Evolutionary conservation across 2,329 filamentous ascomycete genomes (phyloP).

Genomic region (Torrubiellomyces zombiae): DNA sequence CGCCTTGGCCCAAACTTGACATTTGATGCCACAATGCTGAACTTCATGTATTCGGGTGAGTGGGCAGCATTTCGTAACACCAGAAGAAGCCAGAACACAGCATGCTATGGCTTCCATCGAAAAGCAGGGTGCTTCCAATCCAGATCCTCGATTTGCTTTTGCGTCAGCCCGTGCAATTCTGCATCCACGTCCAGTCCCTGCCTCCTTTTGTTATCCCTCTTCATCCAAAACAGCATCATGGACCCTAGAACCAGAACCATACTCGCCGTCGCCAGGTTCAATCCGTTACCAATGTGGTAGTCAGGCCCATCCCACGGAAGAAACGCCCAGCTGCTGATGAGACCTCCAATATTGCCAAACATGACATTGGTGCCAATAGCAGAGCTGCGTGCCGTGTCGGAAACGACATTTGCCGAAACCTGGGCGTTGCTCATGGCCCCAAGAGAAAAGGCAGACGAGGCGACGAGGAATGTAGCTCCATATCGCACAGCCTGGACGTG

Average conservation of each 20-base stretch:
- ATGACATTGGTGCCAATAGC: slow-evolving; percentile 52
- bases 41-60: too few species aligned
- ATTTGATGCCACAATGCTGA: too few species aligned
- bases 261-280: slow-evolving; percentile 44
- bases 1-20: too few species aligned
- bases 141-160: slow-evolving; percentile 38
- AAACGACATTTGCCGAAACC: slow-evolving; percentile 52
- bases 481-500: slow-evolving; percentile 38
- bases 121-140: slow-evolving; percentile 53
- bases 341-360: slow-evolving; percentile 55
- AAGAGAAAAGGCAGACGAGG: slow-evolving; percentile 44
- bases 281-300: slow-evolving; percentile 53
- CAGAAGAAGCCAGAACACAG: too few species aligned
- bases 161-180: slow-evolving; percentile 35
- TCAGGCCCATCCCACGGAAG: slow-evolving; percentile 45
- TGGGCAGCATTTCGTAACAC: too few species aligned
- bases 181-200: slow-evolving; percentile 13
- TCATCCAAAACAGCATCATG: slow-evolving; percentile 41
- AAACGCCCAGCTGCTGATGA: slow-evolving; percentile 51
- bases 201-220: slow-evolving; percentile 34
- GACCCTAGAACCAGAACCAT: slow-evolving; percentile 33
- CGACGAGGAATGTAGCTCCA: slow-evolving; percentile 53
- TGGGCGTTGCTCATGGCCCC: slow-evolving; percentile 52
- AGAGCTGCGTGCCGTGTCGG: slow-evolving; percentile 50
- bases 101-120: slow-evolving; percentile 34